These are phyloP conservation scores for Penicillium griseofulvum DNA, from an alignment of 2,329 filamentous ascomycete genomes.

Conservation along the genomic window DNA sequence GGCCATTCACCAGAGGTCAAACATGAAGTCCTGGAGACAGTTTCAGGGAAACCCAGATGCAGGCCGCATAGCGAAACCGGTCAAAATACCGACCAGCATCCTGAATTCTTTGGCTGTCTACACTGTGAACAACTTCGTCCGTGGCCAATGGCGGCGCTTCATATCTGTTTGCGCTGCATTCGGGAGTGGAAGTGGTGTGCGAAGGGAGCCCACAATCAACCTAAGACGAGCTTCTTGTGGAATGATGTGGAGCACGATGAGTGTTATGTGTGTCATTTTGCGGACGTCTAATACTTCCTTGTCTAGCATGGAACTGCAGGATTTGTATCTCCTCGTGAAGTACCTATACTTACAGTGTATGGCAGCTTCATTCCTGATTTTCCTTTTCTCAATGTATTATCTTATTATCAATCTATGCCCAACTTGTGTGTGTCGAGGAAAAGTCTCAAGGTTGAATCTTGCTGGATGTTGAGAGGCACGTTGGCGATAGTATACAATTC, in stretches of 20 bases:
- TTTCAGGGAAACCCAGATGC: background rate
- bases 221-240: background rate
- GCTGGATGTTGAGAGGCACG: too few species aligned
- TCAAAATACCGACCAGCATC: background rate
- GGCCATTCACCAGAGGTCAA: too few species aligned
- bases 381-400: background rate
- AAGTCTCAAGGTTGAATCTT: background rate
- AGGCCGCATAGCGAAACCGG: background rate
- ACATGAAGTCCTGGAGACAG: background rate
- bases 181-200: conserved; percentile 1
- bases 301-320: background rate
- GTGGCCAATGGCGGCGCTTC: background rate
- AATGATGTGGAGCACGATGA: background rate
- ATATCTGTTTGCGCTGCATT: background rate
- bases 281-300: background rate
- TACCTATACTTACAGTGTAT: background rate
- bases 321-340: background rate
- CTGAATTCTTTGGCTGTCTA: background rate
- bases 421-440: too few species aligned
- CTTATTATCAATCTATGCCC: background rate
- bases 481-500: too few species aligned
- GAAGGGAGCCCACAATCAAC: background rate
- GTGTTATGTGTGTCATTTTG: background rate
- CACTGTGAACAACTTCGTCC: background rate
- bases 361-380: background rate